phyloP scores from a whole-genome alignment of 208 protist genomes.

The Leishmania braziliensis region DNA sequence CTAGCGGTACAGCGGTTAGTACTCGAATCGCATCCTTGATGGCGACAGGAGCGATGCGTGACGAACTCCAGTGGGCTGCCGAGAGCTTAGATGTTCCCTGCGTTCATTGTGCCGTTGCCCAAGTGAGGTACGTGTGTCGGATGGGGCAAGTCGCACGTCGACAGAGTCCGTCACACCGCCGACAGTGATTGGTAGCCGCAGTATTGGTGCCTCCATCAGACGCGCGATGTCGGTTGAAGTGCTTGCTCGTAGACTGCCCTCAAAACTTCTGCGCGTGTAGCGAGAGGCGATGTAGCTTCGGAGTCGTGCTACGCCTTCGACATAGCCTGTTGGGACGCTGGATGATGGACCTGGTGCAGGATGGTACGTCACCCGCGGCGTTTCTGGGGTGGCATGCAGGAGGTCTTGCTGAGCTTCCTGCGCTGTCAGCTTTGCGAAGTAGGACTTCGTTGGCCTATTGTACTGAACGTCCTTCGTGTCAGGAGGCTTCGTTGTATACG shows the following conservation, averaged over 20 bases:
- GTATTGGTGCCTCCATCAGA: conserved; percentile 45
- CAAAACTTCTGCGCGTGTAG: conserved; percentile 12
- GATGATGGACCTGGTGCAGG: conserved; percentile 60
- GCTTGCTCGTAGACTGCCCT: conserved; percentile 36
- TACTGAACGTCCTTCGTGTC: conserved; percentile 15
- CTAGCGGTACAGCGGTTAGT: not conserved
- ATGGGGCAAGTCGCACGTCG: conserved; percentile 57
- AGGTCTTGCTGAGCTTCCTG: conserved; percentile 21
- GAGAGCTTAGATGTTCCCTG: not conserved
- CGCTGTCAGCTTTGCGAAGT: conserved; percentile 49
- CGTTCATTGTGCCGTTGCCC: not conserved
- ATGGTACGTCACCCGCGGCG: conserved; percentile 55
- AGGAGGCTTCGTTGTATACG: not conserved
- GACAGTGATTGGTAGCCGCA: conserved; percentile 56
- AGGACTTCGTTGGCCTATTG: conserved; percentile 68
- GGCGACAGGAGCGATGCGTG: not conserved
- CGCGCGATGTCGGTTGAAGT: conserved; percentile 6
- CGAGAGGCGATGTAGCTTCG: conserved; percentile 49
- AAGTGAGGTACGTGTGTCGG: not conserved
- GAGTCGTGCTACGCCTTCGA: conserved; percentile 75
- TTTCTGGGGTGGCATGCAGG: conserved; percentile 37
- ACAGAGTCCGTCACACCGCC: conserved; percentile 29
- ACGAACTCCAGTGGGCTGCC: not conserved
- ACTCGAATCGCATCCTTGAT: not conserved
- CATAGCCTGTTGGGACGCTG: conserved; percentile 70